Percentiles rank a stretch among this genome's conserved stretches.
Conservation (phyloP, 1,139 yeast species). For the Saccharomyces hybrid region DNA sequence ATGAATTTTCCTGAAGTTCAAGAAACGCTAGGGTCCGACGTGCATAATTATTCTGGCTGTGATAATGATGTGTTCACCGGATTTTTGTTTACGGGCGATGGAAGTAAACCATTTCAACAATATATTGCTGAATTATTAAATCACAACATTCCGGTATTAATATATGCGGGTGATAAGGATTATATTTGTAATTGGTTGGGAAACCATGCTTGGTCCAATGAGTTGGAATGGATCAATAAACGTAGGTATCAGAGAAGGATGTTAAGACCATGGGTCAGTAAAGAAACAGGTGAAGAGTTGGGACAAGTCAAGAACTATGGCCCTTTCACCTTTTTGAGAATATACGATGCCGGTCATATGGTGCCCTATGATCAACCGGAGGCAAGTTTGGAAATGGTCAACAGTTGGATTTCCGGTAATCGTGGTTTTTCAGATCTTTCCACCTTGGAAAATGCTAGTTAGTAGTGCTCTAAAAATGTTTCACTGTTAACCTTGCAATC, state of each 20-base stretch:
- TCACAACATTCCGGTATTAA: constrained; percentile 56
- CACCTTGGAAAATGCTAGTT: not conserved
- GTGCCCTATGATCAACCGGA: constrained; percentile 79
- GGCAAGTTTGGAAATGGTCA: constrained; percentile 64
- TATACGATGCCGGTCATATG: constrained; percentile 67
- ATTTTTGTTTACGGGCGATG: constrained; percentile 80
- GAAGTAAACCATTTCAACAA: constrained; percentile 81
- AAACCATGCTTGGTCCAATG: constrained; percentile 71
- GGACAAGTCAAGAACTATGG: constrained; percentile 52
- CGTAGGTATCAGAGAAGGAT: constrained; percentile 43
- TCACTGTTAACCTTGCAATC: too few species aligned
- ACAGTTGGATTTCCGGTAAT: constrained; percentile 50
- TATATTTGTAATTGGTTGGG: constrained; percentile 85
- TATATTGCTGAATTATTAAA: constrained; percentile 50
- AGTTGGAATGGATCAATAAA: constrained; percentile 56
- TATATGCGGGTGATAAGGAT: constrained; percentile 83
- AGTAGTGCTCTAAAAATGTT: not conserved
- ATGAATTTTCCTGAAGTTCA: constrained; percentile 63
- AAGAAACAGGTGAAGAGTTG: constrained; percentile 39
- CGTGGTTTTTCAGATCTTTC: not conserved
- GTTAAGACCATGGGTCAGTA: constrained; percentile 32
- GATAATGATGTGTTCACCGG: constrained; percentile 76
- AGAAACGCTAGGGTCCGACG: constrained; percentile 87
- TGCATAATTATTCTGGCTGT: constrained; percentile 74
- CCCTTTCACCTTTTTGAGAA: constrained; percentile 52